Evolutionary conservation across 2,329 filamentous ascomycete species (phyloP), one percentile per base, ranked within the genome.

Genomic region (Geosmithia morbida): DNA sequence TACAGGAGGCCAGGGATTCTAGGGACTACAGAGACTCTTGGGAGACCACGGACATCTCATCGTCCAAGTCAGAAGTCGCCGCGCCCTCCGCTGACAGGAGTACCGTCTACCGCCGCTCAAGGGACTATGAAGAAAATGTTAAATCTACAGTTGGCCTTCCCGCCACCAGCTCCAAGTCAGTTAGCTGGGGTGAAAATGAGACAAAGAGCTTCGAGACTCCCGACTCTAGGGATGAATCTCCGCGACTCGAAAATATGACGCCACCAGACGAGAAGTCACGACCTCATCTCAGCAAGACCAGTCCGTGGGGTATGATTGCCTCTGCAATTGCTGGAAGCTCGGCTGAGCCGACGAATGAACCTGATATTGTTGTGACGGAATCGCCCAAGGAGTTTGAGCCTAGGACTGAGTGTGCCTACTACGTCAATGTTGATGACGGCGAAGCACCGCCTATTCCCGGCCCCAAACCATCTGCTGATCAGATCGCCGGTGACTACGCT

Each of bases 161-260:
- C 46, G 57, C 61, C 46, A 60, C 66, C 13, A 64, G 65, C 7
- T 67, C 74, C 7, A 81, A 81, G 53, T 71, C 65, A 41, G 79
- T 83, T 4, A 79, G 71, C 13, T 83, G 78, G 79, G 80, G 77
- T 11, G 67, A 79, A 50, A 80, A 81, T 51, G 70, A 79, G 56
- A 81, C 74, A 3, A 77, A 81, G 57, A 74, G 77, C 50, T 83
- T 78, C 51, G 75, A 81, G 45, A 81, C 72, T 46, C 74, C 79
- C 7, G 74, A 75, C 43, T 55, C 55, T n/a, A 62, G 57, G 51
- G 61, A 55, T 46, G 57, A 61, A 64, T 37, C 58, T 53, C 19
- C 50, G 47, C 22, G 54, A 57, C 16, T 49, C 52, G 30, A 37
- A 37, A 37, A 37, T 11, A 11, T 5, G 33, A 13, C 33, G 33